Conservation (phyloP, 306 rosid genomes). For the Aeschynomene evenia region DNA sequence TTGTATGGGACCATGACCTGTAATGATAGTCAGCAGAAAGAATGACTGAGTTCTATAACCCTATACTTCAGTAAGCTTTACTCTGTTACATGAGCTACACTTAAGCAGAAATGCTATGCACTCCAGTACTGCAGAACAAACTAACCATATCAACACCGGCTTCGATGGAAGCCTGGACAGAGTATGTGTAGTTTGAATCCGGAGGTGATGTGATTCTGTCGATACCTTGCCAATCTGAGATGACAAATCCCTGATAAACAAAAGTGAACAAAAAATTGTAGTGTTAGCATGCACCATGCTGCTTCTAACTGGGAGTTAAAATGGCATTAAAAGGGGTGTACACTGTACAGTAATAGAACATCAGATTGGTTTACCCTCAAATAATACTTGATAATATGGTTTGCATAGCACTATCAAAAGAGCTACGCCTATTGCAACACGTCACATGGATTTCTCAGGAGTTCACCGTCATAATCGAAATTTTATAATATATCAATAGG, state of each 20-base stretch:
- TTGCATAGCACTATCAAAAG: neutral
- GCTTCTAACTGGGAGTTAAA: slow-evolving; percentile 13
- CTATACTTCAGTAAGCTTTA: slow-evolving; percentile 6
- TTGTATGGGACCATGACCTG: slow-evolving; percentile 92
- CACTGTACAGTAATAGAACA: slow-evolving; percentile 5
- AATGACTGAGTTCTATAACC: slow-evolving; percentile 21
- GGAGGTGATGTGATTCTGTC: slow-evolving; percentile 78
- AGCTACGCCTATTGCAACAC: neutral
- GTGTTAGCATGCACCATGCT: slow-evolving; percentile 12
- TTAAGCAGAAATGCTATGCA: neutral
- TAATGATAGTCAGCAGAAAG: slow-evolving; percentile 25
- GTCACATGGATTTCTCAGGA: neutral
- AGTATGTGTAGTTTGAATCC: slow-evolving; percentile 78
- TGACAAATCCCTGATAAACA: slow-evolving; percentile 90
- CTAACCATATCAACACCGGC: slow-evolving; percentile 98
- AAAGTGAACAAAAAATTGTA: slow-evolving; percentile 18
- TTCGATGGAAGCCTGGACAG: slow-evolving; percentile 72
- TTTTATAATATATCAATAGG: neutral
- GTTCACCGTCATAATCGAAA: neutral
- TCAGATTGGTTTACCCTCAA: neutral
- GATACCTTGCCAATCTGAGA: slow-evolving; percentile 96
- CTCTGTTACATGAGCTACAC: slow-evolving; percentile 11
- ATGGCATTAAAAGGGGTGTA: neutral
- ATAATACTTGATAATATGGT: neutral
- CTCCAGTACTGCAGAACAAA: slow-evolving; percentile 15